Percentiles rank a stretch among this genome's conserved stretches.
Conservation (phyloP, 2,329 filamentous ascomycete species). For the Sporothrix inflata region DNA sequence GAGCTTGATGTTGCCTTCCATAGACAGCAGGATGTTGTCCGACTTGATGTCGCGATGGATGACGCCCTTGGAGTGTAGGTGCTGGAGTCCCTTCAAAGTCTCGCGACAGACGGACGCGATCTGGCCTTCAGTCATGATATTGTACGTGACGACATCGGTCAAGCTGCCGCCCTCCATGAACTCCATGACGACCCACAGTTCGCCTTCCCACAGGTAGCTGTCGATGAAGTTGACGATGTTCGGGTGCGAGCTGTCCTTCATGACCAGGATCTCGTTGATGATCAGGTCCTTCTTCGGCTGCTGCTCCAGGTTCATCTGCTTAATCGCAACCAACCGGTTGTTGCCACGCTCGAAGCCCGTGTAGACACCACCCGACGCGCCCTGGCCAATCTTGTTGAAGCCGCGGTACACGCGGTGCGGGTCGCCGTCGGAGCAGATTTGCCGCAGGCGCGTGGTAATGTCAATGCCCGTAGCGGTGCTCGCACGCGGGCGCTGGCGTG, state of each 20-base stretch:
- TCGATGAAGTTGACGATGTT: constrained; percentile 99
- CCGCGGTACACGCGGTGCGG: constrained; percentile 85
- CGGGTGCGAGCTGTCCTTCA: constrained; percentile 98
- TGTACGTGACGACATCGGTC: constrained; percentile 98
- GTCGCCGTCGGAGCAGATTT: constrained; percentile 88
- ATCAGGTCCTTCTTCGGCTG: constrained; percentile 99
- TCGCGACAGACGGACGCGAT: constrained; percentile 95
- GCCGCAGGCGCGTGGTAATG: constrained; percentile 78
- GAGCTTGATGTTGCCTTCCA: constrained; percentile 96
- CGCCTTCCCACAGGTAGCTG: constrained; percentile 85
- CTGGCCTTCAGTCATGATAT: constrained; percentile 98
- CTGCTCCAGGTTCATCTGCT: constrained; percentile 99
- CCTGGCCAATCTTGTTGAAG: constrained; percentile 94
- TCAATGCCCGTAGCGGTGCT: constrained; percentile 71
- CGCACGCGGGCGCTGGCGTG: constrained; percentile 76
- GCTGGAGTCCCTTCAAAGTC: constrained; percentile 87
- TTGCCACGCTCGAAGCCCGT: constrained; percentile 84
- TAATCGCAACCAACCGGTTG: constrained; percentile 92
- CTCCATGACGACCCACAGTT: constrained; percentile 99
- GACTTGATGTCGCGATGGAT: constrained; percentile 99
- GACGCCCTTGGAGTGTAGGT: constrained; percentile 95
- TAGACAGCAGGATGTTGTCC: constrained; percentile 91
- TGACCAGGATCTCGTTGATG: constrained; percentile 98
- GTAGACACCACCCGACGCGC: constrained; percentile 93
- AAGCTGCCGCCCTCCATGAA: constrained; percentile 98